Evolutionary conservation across 164 flowering plant genomes (phyloP).

Genomic region (Vitis cinerea): DNA sequence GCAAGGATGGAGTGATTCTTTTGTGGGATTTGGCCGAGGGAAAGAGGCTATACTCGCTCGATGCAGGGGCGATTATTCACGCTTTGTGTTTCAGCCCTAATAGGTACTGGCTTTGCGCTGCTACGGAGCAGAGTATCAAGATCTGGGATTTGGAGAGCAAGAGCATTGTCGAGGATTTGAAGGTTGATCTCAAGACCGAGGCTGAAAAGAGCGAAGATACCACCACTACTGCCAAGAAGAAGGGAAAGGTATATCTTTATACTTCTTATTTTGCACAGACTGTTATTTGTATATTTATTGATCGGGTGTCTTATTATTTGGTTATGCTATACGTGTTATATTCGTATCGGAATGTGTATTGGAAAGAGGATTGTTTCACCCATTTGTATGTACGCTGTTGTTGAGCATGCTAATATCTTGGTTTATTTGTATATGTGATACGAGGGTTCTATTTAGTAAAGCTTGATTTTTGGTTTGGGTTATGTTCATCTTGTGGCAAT

Average conservation of each 20-base stretch:
- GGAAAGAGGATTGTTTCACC: too few relatives aligned
- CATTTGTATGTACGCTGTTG: too few relatives aligned
- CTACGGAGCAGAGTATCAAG: conserved; percentile 72
- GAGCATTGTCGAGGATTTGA: conserved; percentile 66
- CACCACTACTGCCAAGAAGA: conserved; percentile 33
- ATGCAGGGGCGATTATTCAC: conserved; percentile 71
- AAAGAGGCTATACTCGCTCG: conserved; percentile 70
- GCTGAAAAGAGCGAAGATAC: conserved; percentile 46
- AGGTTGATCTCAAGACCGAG: conserved; percentile 66
- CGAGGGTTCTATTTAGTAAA: too few relatives aligned
- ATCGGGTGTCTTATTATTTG: too few relatives aligned
- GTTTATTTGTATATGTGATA: too few relatives aligned
- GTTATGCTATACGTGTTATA: too few relatives aligned
- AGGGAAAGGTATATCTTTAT: conserved; percentile 31
- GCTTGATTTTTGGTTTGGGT: too few relatives aligned
- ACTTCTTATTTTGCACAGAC: not conserved
- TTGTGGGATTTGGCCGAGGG: conserved; percentile 93
- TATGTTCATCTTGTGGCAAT: too few relatives aligned
- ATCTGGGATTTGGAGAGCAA: conserved; percentile 96
- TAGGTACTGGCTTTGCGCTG: conserved; percentile 94
- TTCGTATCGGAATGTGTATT: too few relatives aligned
- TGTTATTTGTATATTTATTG: not conserved
- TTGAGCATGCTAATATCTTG: too few relatives aligned
- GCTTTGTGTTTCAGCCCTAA: conserved; percentile 88
- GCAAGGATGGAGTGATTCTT: conserved; percentile 76